These are phyloP conservation scores for Paracorniculantispora psalliotae DNA, from an alignment of 2,329 filamentous ascomycete genomes.

Conservation along the genomic window DNA sequence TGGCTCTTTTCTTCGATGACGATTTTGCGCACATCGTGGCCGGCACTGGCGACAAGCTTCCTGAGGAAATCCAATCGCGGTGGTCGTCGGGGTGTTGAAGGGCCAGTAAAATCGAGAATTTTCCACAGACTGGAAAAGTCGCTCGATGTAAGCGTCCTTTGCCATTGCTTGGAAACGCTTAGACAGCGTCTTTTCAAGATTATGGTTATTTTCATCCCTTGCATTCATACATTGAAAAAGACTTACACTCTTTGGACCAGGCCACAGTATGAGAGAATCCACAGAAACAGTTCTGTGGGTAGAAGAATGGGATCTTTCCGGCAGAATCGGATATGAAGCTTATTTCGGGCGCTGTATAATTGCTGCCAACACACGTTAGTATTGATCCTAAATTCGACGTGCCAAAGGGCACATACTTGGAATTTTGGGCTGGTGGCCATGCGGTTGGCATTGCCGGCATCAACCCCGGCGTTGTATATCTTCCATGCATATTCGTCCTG, in stretches of 20 bases:
- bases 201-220: too few relatives aligned
- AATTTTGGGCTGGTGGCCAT: slow-evolving; percentile 27
- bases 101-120: slow-evolving; percentile 24
- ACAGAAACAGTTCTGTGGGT: slow-evolving; percentile 32
- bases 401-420: slow-evolving; percentile 24
- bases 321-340: slow-evolving; percentile 29
- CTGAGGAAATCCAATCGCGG: slow-evolving; percentile 22
- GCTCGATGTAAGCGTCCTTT: slow-evolving; percentile 23
- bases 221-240: too few relatives aligned
- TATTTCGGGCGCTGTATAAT: slow-evolving; percentile 30
- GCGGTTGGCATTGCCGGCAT: slow-evolving; percentile 25
- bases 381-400: neutral
- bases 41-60: slow-evolving; percentile 28
- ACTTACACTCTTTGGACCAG: slow-evolving; percentile 28
- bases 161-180: slow-evolving; percentile 30
- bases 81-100: slow-evolving; percentile 18
- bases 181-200: slow-evolving; percentile 20
- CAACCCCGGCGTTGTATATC: slow-evolving; percentile 35
- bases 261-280: slow-evolving; percentile 32
- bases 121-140: slow-evolving; percentile 29
- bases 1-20: slow-evolving; percentile 21
- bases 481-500: slow-evolving; percentile 35
- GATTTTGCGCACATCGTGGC: slow-evolving; percentile 26
- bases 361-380: slow-evolving; percentile 22
- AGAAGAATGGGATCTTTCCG: slow-evolving; percentile 32